Percentiles rank a stretch among this genome's conserved stretches.
phyloP scores from a whole-genome alignment of 371 early-diverging fungal species.

The Mucor circinelloides region DNA sequence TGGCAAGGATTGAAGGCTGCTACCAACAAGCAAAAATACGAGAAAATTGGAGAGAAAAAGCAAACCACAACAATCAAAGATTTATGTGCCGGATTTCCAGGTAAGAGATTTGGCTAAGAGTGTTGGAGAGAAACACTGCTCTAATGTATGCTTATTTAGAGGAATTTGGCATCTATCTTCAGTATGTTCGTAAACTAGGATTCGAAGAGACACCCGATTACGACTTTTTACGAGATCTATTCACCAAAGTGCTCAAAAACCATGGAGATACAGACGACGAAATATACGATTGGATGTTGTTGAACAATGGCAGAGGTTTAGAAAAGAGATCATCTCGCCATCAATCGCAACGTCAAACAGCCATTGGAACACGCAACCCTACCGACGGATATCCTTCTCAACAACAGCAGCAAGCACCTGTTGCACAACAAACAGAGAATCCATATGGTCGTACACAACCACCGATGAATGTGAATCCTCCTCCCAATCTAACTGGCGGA shows the following conservation, averaged over 20 bases:
- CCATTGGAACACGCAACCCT: background rate
- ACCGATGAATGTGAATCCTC: slow-evolving; percentile 2
- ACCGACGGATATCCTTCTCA: background rate
- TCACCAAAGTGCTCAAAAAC: slow-evolving; percentile 75
- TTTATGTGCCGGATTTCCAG: slow-evolving; percentile 86
- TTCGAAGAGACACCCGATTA: slow-evolving; percentile 56
- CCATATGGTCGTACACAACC: slow-evolving; percentile 17
- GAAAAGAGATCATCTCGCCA: slow-evolving; percentile 5
- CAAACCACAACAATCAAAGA: slow-evolving; percentile 84
- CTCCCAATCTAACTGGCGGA: background rate
- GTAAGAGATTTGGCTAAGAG: background rate
- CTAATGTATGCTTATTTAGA: slow-evolving; percentile 5
- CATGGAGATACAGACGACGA: slow-evolving; percentile 79
- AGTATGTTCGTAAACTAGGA: slow-evolving; percentile 79
- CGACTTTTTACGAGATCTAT: slow-evolving; percentile 76
- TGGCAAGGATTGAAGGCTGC: slow-evolving; percentile 99
- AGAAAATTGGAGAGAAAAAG: slow-evolving; percentile 97
- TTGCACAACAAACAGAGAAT: background rate
- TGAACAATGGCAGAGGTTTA: slow-evolving; percentile 51
- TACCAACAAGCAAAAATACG: slow-evolving; percentile 97
- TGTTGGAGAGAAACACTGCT: background rate
- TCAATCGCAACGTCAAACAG: slow-evolving; percentile 13
- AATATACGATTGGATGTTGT: slow-evolving; percentile 88
- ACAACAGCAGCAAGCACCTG: background rate
- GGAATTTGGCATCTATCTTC: slow-evolving; percentile 86